Conservation (phyloP, 495 filamentous ascomycete species). For the Penicillium atrosanguineum region DNA sequence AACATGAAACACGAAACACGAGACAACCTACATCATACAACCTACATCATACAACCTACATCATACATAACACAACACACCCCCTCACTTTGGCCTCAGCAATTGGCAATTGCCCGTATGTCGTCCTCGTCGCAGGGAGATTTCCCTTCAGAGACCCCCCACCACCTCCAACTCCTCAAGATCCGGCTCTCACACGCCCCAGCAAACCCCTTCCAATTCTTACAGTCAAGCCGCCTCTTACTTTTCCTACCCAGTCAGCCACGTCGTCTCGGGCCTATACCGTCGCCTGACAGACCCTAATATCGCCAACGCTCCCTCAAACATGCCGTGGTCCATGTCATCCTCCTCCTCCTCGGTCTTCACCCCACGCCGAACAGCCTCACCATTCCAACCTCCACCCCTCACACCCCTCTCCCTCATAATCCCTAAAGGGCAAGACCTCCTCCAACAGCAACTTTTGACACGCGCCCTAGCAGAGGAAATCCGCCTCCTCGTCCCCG, state of each 20-base stretch:
- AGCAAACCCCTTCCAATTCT: conserved; percentile 20
- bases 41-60: not conserved
- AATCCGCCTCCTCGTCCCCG: conserved; percentile 83
- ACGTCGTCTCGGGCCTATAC: conserved; percentile 53
- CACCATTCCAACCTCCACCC: conserved; percentile 60
- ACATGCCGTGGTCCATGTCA: conserved; percentile 25
- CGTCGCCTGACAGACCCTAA: conserved; percentile 50
- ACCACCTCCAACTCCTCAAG: conserved; percentile 27
- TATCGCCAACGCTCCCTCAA: conserved; percentile 24
- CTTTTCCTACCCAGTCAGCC: conserved; percentile 54
- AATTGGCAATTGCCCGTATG: conserved; percentile 27
- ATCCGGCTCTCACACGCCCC: conserved; percentile 34
- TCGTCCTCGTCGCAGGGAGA: conserved; percentile 28
- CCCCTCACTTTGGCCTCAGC: conserved; percentile 3
- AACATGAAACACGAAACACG: not conserved
- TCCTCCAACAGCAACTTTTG: conserved; percentile 54
- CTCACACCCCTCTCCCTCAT: conserved; percentile 54
- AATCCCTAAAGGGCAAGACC: conserved; percentile 27
- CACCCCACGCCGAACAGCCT: conserved; percentile 53
- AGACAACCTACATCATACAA: not conserved
- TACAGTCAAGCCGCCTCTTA: conserved; percentile 42
- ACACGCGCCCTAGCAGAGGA: conserved; percentile 81
- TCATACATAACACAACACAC: not conserved
- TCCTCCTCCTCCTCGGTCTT: conserved; percentile 35
- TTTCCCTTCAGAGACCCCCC: conserved; percentile 16